A percentile compares a stretch with the other conserved stretches of the same genome.
phyloP scores from a whole-genome alignment of 129 eudicot genomes.

The Chrysanthemum lavandulifolium region DNA sequence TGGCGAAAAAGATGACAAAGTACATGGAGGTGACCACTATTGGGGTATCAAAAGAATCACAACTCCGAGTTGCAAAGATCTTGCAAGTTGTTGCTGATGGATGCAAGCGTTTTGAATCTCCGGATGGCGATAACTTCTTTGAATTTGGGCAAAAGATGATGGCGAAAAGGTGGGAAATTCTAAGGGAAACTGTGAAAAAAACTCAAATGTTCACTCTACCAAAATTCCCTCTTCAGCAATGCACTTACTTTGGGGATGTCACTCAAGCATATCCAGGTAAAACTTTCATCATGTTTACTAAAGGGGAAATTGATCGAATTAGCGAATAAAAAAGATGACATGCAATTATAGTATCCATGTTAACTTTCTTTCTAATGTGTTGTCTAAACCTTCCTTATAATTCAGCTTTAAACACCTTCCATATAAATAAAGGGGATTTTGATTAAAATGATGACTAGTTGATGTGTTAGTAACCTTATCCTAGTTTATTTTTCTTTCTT shows the following conservation, averaged over 20 bases:
- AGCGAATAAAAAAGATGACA: no score
- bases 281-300: no score
- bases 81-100: constrained; percentile 57
- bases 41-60: constrained; percentile 89
- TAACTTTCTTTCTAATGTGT: no score
- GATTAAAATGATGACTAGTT: no score
- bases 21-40: constrained; percentile 64
- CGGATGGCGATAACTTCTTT: constrained; percentile 45
- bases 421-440: not conserved
- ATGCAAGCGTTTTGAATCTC: constrained; percentile 37
- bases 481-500: no score
- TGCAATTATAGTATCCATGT: no score
- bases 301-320: no score
- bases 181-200: constrained; percentile 45
- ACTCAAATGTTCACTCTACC: constrained; percentile 39
- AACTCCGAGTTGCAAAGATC: constrained; percentile 70
- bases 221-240: constrained; percentile 50
- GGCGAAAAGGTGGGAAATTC: constrained; percentile 70
- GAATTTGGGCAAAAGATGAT: constrained; percentile 33
- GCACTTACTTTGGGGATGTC: constrained; percentile 47
- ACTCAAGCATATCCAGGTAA: constrained; percentile 31
- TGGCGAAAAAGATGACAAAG: constrained; percentile 63
- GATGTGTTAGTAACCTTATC: no score
- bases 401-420: no score
- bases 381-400: no score